Evolutionary conservation across 345 rosid genomes (phyloP).

Genomic region (Citrus inodora): DNA sequence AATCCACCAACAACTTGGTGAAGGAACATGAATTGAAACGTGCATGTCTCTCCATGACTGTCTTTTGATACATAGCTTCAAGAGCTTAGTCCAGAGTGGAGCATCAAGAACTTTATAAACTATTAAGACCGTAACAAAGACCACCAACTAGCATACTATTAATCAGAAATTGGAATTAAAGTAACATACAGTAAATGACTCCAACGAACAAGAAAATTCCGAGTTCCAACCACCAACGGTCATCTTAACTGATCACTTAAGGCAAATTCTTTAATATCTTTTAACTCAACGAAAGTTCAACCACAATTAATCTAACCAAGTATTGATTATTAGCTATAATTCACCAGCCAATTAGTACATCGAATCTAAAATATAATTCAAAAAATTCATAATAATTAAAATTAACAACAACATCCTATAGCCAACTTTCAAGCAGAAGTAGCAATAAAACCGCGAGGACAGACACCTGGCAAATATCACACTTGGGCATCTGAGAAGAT

Average conservation of each 20-base stretch:
- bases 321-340: neutral
- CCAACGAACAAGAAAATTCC: neutral
- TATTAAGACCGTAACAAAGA: neutral
- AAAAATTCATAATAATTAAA: neutral
- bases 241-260: neutral
- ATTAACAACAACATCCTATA: neutral
- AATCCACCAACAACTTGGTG: neutral
- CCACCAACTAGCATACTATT: no score
- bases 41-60: neutral
- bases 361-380: neutral
- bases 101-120: neutral
- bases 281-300: neutral
- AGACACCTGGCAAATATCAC: conserved; percentile 36
- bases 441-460: neutral
- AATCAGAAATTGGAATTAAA: no score
- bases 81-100: neutral
- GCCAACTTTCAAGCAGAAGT: neutral
- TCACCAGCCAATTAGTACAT: neutral
- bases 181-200: neutral
- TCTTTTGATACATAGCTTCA: neutral
- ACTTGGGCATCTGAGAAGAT: conserved; percentile 22
- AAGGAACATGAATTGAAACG: neutral
- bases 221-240: neutral
- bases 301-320: neutral
- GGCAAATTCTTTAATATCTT: neutral